A percentile compares a stretch with the other conserved stretches of the same genome.
Conservation (phyloP, 371 early-diverging fungal genomes). For the Gilbertella persicaria region DNA sequence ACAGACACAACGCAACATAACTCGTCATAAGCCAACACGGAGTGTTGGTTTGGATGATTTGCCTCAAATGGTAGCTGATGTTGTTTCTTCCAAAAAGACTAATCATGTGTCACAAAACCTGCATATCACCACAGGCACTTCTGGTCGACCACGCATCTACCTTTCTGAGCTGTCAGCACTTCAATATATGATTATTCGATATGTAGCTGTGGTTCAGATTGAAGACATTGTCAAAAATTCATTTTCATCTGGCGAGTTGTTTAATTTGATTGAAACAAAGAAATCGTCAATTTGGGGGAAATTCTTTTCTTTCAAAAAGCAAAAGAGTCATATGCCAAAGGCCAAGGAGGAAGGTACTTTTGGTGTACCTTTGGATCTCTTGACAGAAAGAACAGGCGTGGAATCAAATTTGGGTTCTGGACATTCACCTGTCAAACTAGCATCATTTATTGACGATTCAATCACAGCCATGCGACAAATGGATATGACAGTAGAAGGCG, state of each 20-base stretch:
- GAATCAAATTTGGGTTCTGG: conserved; percentile 82
- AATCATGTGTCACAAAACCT: conserved; percentile 3
- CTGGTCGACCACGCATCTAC: conserved; percentile 43
- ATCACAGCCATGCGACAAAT: conserved; percentile 76
- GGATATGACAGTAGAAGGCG: conserved; percentile 93
- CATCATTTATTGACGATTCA: conserved; percentile 83
- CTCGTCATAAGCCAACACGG: conserved; percentile 21
- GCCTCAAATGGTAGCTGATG: conserved; percentile 31
- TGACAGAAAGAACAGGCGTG: conserved; percentile 70
- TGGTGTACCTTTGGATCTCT: conserved; percentile 46
- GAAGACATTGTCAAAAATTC: conserved; percentile 69
- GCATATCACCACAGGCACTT: conserved; percentile 14
- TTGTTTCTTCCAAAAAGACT: conserved; percentile 12
- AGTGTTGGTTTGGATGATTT: conserved; percentile 36
- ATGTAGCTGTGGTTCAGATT: conserved; percentile 81
- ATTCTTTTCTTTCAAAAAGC: conserved; percentile 64
- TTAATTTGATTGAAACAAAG: conserved; percentile 70
- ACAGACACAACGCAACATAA: neutral
- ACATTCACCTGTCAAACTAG: conserved; percentile 75
- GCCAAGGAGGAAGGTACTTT: conserved; percentile 62
- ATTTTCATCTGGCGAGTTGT: conserved; percentile 67
- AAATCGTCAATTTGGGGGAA: conserved; percentile 77
- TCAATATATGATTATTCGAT: conserved; percentile 84
- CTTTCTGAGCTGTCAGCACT: conserved; percentile 84
- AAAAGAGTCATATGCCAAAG: conserved; percentile 34